Conservation (phyloP, 495 filamentous ascomycete genomes). For the Articulospora tetracladia region DNA sequence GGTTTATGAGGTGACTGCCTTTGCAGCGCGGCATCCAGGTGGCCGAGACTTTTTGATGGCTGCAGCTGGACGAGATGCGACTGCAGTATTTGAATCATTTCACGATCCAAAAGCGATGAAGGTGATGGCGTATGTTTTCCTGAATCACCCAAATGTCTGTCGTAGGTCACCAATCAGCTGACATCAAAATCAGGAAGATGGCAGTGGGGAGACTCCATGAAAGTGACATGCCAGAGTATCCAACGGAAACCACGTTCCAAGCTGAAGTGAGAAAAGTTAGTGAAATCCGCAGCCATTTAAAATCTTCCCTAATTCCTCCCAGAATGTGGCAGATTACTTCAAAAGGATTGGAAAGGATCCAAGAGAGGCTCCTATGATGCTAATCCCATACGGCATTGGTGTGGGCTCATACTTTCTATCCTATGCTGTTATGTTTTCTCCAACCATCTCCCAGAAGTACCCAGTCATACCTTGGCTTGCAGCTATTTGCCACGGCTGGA, state of each 20-base stretch:
- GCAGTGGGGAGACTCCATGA: background rate
- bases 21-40: constrained; percentile 1
- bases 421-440: background rate
- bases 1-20: constrained; percentile 1
- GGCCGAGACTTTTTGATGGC: constrained; percentile 3
- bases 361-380: background rate
- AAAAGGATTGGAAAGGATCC: constrained; percentile 1
- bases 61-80: constrained; percentile 5
- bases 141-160: background rate
- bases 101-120: constrained; percentile 1
- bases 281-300: background rate
- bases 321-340: constrained; percentile 2
- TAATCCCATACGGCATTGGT: background rate
- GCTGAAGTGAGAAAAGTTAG: background rate
- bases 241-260: background rate
- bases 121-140: background rate
- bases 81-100: background rate
- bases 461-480: constrained; percentile 2
- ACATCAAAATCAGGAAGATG: background rate
- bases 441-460: background rate
- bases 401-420: background rate
- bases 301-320: background rate
- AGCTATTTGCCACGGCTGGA: constrained; percentile 1
- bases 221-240: constrained; percentile 7
- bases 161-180: background rate